Evolutionary conservation across 2,329 filamentous ascomycete species (phyloP).

Genomic region (Elsinoe ampelina): DNA sequence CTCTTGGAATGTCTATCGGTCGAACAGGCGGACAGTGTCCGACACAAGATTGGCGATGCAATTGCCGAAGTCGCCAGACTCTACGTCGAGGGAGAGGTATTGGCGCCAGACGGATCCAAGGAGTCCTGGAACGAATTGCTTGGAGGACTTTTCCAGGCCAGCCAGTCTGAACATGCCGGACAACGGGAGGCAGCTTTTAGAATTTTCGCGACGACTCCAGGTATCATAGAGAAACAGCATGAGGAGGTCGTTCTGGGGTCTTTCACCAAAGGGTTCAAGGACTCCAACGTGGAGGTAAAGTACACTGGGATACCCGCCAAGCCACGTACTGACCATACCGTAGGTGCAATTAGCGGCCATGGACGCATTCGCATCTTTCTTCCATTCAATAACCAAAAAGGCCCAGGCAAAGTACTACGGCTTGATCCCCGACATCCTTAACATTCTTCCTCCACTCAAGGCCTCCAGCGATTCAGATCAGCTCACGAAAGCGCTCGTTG

Average conservation of each 20-base stretch:
- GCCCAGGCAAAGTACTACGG: conserved; percentile 77
- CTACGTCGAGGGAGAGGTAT: conserved; percentile 64
- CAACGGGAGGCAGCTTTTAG: conserved; percentile 89
- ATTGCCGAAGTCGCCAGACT: conserved; percentile 91
- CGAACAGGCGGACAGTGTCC: conserved; percentile 64
- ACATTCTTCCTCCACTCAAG: conserved; percentile 89
- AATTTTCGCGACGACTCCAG: conserved; percentile 89
- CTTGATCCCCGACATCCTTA: conserved; percentile 83
- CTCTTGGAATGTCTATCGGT: conserved; percentile 65
- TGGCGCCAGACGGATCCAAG: conserved; percentile 22
- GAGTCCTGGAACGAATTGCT: conserved; percentile 84
- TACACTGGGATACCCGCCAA: neutral
- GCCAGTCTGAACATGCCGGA: conserved; percentile 71
- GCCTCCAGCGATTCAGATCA: conserved; percentile 84
- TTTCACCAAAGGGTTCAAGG: conserved; percentile 86
- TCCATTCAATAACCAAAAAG: conserved; percentile 82
- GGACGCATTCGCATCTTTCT: conserved; percentile 95
- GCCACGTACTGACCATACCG: conserved; percentile 16
- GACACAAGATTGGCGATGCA: conserved; percentile 96
- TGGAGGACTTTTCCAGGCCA: conserved; percentile 75
- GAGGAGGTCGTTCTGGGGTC: conserved; percentile 81
- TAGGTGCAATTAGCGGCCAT: conserved; percentile 87
- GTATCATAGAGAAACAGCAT: conserved; percentile 92
- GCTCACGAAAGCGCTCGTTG: conserved; percentile 78
- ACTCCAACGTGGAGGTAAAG: conserved; percentile 66